phyloP scores from a whole-genome alignment of 2,329 filamentous ascomycete genomes.

The Mariannaea elegans region DNA sequence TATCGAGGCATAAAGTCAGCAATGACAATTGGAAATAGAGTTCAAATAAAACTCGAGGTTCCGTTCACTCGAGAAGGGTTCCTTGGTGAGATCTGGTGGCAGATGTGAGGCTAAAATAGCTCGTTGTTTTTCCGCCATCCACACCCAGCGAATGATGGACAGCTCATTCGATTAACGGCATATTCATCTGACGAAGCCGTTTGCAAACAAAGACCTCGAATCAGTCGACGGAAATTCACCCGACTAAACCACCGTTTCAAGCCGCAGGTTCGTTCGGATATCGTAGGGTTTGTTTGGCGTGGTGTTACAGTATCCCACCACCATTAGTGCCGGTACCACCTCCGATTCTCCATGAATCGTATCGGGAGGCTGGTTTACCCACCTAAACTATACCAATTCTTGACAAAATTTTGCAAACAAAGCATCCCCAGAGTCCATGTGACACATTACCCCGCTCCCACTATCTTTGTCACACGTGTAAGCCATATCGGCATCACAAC shows the following conservation, averaged over 20 bases:
- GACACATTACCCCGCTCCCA: slow-evolving; percentile 18
- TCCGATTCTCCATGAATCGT: slow-evolving; percentile 8
- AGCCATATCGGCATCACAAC: slow-evolving; percentile 16
- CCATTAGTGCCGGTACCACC: slow-evolving; percentile 12
- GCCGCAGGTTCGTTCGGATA: slow-evolving; percentile 5
- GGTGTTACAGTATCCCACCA: neutral
- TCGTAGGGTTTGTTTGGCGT: slow-evolving; percentile 9
- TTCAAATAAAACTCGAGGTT: too few species aligned
- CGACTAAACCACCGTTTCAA: slow-evolving; percentile 4
- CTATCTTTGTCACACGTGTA: slow-evolving; percentile 4
- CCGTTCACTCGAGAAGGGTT: neutral
- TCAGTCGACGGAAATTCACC: slow-evolving; percentile 3
- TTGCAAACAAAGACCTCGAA: neutral
- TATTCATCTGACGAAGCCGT: slow-evolving; percentile 30
- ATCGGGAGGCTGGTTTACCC: slow-evolving; percentile 5
- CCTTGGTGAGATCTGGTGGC: neutral
- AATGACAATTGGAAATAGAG: neutral
- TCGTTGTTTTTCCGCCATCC: neutral
- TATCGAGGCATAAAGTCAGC: too few species aligned
- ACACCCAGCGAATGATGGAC: neutral
- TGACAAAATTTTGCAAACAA: slow-evolving; percentile 10
- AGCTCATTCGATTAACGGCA: neutral
- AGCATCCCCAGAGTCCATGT: slow-evolving; percentile 11
- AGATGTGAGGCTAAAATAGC: neutral
- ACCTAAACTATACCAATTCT: slow-evolving; percentile 16